Evolutionary conservation across 2,329 filamentous ascomycete genomes (phyloP), one percentile per base, ranked within the genome.

Genomic region (Phaeosphaeriaceae sp.): DNA sequence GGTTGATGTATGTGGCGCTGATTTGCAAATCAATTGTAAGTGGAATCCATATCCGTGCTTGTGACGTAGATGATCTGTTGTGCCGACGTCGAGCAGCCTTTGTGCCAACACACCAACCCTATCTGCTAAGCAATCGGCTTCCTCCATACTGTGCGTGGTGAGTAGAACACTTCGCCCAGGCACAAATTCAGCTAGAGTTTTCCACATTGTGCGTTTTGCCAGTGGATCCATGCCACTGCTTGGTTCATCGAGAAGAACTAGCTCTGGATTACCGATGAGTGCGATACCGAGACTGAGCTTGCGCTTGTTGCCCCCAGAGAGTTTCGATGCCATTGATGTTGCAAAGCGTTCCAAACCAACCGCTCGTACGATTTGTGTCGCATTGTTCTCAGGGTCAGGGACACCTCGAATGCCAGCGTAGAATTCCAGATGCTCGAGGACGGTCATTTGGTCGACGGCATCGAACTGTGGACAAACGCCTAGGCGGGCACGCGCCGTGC

Each of bases 121-220:
- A 39, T 84, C 84, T 0, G 91, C 91, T 2, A 96, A 79, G 0
- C 90, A 90, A 63, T 95, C 90, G 1, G 92, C 92, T 72, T 96
- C 92, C 71, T 96, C 92, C 91, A 96, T 96, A 45, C 85, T 89
- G 72, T 96, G 92, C 0, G 92, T 96, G 0, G 92, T 96, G 12
- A 96, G 79, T 1, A 96, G 79, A 13, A 96, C 84, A 1, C 87
- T 88, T 9, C 92, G 82, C 0, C 90, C 90, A 9, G 47, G 81
- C 0, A 87, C 85, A 2, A 91, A 85, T 0, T 84, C 80, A 4
- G 82, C 82, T 1, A 96, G 78, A 0, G 90, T 95, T 50, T 84
- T 84, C 92, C 92, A 96, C 89, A 96, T 94, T 59, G 92, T 82
- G 29, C 92, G 83, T 71, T 96, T 96, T 0, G 90, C 87, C 0